Base-by-base conservation (phyloP, 192 early-diverging fungal species). In the Umbelopsis sp. region DNA sequence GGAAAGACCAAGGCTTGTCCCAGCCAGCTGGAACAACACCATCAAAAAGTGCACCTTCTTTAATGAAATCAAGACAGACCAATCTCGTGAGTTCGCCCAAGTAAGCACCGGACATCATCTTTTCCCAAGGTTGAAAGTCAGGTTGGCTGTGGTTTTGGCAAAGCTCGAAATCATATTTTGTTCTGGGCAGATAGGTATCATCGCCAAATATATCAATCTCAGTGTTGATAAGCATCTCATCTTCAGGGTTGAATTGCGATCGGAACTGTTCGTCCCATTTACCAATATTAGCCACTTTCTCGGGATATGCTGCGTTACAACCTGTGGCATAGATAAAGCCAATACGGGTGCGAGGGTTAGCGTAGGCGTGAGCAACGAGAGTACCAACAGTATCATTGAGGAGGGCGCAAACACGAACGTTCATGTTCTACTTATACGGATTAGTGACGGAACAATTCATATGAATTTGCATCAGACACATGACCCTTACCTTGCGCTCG, bases 381-480 rank as follows among this genome's bases (percentile, higher is more conserved):
- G 97, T 94, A 37, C 95, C 95, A 20, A 98, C 96, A 13, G 95
- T 97, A 76, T 99, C 97, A 84, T 98, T 99, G 64, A 98, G 88
- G 48, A 99, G 89, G 48, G 96, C 97, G 64, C 86, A 87, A 41
- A 98, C 90, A 52, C 81, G 74, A 27, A 94, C 88, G 45, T 92
- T 91, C 70, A 95, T 68, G 8, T 82, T 82, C 79, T 87, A 58
- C 22, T 22, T 4, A 49, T n/a, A 64, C 4, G 12, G 1, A 22
- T 27, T 53, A 65, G 18, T 23, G 27, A 46, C 46, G 12, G 7
- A 11, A 53, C 46, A 13, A 1, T 15, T 64, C 16, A 48, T 37
- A 47, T 44, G 16, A 37, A 9, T 67, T 55, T 53, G 53, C 30
- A 35, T 45, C 46, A 30, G 13, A 4, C 52, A 18, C 0, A 25